A percentile compares a stretch with the other conserved stretches of the same genome.
Evolutionary conservation across 441 rosid genomes (phyloP).

Genomic region (Macaranga tanarius): DNA sequence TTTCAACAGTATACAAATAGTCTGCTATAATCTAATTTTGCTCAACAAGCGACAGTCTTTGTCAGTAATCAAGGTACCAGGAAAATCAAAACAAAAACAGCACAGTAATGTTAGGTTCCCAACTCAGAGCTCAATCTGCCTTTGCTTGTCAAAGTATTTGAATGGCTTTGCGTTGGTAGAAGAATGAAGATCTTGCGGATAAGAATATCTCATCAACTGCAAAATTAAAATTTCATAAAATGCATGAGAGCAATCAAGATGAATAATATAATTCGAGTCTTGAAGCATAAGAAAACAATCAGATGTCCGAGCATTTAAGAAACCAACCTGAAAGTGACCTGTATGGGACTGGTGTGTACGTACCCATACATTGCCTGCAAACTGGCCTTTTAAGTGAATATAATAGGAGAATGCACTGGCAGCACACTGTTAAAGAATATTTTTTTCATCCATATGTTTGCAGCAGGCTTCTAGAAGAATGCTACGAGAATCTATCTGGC

Average conservation of each 20-base stretch:
- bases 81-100: slow-evolving; percentile 1
- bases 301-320: background rate
- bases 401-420: background rate
- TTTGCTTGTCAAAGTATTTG: background rate
- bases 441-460: slow-evolving; percentile 4
- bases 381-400: background rate
- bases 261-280: background rate
- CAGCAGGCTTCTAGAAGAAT: slow-evolving; percentile 2
- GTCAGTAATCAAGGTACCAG: background rate
- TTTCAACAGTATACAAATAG: too few relatives aligned
- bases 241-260: background rate
- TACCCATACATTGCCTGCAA: background rate
- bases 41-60: background rate
- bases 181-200: background rate
- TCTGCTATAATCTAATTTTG: background rate
- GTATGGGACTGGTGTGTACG: background rate
- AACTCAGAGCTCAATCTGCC: background rate
- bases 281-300: background rate
- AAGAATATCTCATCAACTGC: slow-evolving; percentile 1
- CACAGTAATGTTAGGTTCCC: background rate
- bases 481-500: slow-evolving; percentile 9
- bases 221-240: background rate
- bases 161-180: background rate
- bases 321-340: slow-evolving; percentile 8
- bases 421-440: background rate